phyloP scores from a whole-genome alignment of 345 rosid genomes.

The Aethionema arabicum region DNA sequence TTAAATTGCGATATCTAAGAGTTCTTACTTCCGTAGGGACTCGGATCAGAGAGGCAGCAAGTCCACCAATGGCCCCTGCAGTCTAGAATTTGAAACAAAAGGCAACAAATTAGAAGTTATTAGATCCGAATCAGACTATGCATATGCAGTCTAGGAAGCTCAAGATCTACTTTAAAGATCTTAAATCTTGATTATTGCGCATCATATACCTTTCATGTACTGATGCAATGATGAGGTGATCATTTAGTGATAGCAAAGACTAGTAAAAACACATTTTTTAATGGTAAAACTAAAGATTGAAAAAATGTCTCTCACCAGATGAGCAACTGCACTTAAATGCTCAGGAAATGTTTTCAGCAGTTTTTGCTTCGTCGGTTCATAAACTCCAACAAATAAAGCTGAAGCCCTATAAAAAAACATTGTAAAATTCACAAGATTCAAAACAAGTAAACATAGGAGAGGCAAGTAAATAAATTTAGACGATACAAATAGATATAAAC shows the following conservation, averaged over 20 bases:
- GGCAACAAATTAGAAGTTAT: background rate
- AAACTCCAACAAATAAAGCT: constrained; percentile 90
- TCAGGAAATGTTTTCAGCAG: constrained; percentile 74
- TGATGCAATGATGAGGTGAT: background rate
- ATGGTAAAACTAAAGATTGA: constrained; percentile 12
- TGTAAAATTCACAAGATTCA: constrained; percentile 12
- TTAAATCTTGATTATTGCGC: background rate
- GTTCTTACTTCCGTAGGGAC: constrained; percentile 86
- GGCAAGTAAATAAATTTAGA: background rate
- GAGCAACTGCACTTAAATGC: constrained; percentile 83
- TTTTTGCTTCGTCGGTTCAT: constrained; percentile 93
- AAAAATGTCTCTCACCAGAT: constrained; percentile 57
- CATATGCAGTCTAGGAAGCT: too few relatives aligned
- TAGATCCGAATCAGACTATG: too few relatives aligned
- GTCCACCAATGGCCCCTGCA: constrained; percentile 93
- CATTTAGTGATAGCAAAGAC: constrained; percentile 6
- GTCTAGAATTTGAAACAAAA: constrained; percentile 46
- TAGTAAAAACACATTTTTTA: background rate
- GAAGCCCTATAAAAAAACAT: constrained; percentile 66
- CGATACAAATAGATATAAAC: too few relatives aligned
- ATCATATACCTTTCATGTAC: background rate
- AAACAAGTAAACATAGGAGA: background rate
- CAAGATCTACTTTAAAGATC: too few relatives aligned
- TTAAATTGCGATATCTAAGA: constrained; percentile 2
- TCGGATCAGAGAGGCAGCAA: constrained; percentile 90